Evolutionary conservation across 2,329 filamentous ascomycete genomes (phyloP).

Genomic region (Fusarium illudens): DNA sequence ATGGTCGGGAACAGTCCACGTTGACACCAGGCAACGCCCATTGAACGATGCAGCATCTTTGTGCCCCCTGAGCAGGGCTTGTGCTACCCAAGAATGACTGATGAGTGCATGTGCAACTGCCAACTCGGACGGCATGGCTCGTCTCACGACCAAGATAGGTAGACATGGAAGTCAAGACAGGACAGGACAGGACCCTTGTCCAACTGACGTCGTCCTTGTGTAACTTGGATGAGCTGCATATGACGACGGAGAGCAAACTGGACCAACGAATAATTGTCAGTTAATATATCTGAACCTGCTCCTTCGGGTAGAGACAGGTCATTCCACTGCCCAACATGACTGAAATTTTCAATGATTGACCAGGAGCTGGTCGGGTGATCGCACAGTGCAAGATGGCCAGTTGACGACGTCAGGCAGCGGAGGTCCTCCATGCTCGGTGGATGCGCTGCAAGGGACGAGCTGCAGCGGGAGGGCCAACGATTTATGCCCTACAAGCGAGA

Average conservation of each 20-base stretch:
- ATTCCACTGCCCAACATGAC: not conserved
- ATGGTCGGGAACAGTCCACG: slow-evolving; percentile 13
- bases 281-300: slow-evolving; percentile 17
- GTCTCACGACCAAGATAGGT: slow-evolving; percentile 9
- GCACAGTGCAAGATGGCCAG: slow-evolving; percentile 28
- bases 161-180: too few species aligned
- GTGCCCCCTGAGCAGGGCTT: slow-evolving; percentile 28
- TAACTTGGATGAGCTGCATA: not conserved
- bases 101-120: slow-evolving; percentile 18
- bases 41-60: slow-evolving; percentile 31
- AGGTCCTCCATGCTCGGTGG: slow-evolving; percentile 17
- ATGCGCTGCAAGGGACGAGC: slow-evolving; percentile 33
- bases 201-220: slow-evolving; percentile 7
- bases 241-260: slow-evolving; percentile 2
- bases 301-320: slow-evolving; percentile 26
- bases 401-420: not conserved
- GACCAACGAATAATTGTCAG: not conserved
- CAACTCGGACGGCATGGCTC: slow-evolving; percentile 23
- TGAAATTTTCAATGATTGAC: slow-evolving; percentile 7
- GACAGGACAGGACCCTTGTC: slow-evolving; percentile 3
- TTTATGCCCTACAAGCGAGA: slow-evolving; percentile 39
- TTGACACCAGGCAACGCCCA: slow-evolving; percentile 8
- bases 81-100: not conserved
- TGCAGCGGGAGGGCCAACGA: slow-evolving; percentile 36
- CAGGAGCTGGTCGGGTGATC: slow-evolving; percentile 25